Evolutionary conservation across 352 stramenopile genomes (phyloP).

Genomic region (Globisporangium nodosum): DNA sequence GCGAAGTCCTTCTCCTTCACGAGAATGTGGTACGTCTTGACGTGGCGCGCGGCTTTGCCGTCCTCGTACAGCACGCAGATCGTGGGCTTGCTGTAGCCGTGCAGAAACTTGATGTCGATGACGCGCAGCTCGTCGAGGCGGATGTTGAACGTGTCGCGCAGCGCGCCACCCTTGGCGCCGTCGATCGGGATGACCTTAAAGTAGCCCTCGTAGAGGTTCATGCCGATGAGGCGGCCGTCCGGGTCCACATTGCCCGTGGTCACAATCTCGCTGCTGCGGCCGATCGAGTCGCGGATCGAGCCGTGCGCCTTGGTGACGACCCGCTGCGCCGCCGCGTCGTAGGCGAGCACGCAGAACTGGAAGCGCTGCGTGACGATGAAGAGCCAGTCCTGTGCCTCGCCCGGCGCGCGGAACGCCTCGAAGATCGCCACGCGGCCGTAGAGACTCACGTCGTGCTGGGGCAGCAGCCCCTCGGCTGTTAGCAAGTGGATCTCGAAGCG

Average conservation of each 20-base stretch:
- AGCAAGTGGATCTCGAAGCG: slow-evolving; percentile 88
- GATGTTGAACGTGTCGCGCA: slow-evolving; percentile 90
- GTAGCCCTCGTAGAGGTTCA: slow-evolving; percentile 91
- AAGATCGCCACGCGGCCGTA: slow-evolving; percentile 88
- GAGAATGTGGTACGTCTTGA: slow-evolving; percentile 91
- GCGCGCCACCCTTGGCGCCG: slow-evolving; percentile 46
- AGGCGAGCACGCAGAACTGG: slow-evolving; percentile 88
- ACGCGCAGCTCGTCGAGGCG: slow-evolving; percentile 90
- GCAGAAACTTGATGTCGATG: slow-evolving; percentile 92
- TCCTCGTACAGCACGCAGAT: slow-evolving; percentile 92
- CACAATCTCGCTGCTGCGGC: slow-evolving; percentile 84
- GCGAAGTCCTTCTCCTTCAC: slow-evolving; percentile 89
- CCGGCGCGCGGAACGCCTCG: slow-evolving; percentile 72
- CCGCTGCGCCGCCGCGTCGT: slow-evolving; percentile 58
- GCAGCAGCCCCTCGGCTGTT: slow-evolving; percentile 79
- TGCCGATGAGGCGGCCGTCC: slow-evolving; percentile 80
- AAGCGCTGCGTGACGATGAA: slow-evolving; percentile 88
- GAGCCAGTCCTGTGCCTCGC: slow-evolving; percentile 79
- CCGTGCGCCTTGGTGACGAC: slow-evolving; percentile 85
- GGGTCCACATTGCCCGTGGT: slow-evolving; percentile 87
- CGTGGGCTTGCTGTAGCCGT: slow-evolving; percentile 83
- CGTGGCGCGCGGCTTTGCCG: slow-evolving; percentile 82
- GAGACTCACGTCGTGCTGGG: slow-evolving; percentile 80
- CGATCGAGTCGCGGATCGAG: slow-evolving; percentile 82
- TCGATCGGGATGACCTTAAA: slow-evolving; percentile 91